Conservation (phyloP, 805 yeast species). For the Candida golubevii region DNA sequence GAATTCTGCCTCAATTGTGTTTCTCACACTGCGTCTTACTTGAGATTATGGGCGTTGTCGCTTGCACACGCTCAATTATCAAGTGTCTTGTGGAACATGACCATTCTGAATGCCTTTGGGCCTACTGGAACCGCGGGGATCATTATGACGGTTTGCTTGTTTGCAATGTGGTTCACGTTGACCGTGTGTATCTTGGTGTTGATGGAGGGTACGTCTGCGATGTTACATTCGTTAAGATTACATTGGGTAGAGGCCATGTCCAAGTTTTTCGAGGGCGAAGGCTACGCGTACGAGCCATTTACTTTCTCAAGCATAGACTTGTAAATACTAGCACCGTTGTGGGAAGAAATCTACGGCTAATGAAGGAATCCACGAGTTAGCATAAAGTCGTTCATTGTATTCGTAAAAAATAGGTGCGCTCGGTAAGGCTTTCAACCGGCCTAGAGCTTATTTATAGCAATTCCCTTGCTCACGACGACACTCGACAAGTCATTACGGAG, state of each 20-base stretch:
- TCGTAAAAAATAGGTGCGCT: too few species aligned
- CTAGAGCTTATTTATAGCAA: conserved; percentile 27
- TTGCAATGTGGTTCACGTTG: conserved; percentile 72
- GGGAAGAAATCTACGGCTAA: background rate
- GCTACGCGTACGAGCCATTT: conserved; percentile 64
- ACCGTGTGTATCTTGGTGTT: conserved; percentile 66
- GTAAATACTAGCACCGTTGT: background rate
- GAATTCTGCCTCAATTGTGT: conserved; percentile 78
- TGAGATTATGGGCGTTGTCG: conserved; percentile 75
- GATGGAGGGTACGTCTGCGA: conserved; percentile 85
- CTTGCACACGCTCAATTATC: conserved; percentile 79
- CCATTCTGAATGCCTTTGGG: conserved; percentile 59
- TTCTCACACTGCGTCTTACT: conserved; percentile 74
- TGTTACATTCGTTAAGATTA: conserved; percentile 71
- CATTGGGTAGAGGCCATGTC: conserved; percentile 87
- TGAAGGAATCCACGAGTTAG: too few species aligned
- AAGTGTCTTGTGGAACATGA: conserved; percentile 72
- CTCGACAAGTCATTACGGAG: conserved; percentile 27
- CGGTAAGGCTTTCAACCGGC: too few species aligned
- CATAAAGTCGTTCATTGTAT: too few species aligned
- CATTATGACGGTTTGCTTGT: conserved; percentile 53
- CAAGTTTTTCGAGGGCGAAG: conserved; percentile 75
- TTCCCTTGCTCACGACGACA: conserved; percentile 30
- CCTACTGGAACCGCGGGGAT: conserved; percentile 52
- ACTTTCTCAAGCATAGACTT: conserved; percentile 31